Evolutionary conservation across 1,284 basidiomycete genomes (phyloP).

Genomic region (Leccinum fuscescens): DNA sequence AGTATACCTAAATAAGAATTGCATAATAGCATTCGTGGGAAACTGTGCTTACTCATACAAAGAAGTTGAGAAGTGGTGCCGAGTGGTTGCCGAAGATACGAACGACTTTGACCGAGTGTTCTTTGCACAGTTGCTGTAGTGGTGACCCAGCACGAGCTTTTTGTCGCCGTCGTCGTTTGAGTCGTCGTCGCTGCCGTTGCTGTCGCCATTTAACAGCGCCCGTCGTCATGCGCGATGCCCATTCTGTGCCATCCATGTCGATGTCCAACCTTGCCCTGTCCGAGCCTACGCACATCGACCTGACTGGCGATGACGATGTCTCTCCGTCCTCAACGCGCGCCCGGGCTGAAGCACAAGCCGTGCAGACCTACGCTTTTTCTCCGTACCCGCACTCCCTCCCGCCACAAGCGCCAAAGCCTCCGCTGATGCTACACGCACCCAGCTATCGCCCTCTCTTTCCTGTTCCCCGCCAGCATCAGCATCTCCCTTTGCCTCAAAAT

Average conservation of each 20-base stretch:
- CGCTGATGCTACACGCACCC: constrained; percentile 22
- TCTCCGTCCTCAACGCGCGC: constrained; percentile 23
- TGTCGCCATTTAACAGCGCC: constrained; percentile 2
- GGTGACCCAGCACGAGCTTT: neutral
- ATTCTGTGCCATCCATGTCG: constrained; percentile 25
- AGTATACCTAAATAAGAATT: neutral
- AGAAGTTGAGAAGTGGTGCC: constrained; percentile 17
- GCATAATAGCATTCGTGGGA: constrained; percentile 20
- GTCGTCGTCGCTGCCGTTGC: constrained; percentile 1
- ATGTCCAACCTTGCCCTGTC: constrained; percentile 36
- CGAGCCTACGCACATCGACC: constrained; percentile 52
- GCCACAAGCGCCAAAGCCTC: constrained; percentile 21
- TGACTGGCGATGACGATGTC: constrained; percentile 60
- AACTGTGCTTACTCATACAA: constrained; percentile 25
- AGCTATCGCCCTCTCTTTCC: constrained; percentile 50
- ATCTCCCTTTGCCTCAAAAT: constrained; percentile 21
- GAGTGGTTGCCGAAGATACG: constrained; percentile 31
- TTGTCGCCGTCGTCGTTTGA: constrained; percentile 1
- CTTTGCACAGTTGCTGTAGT: constrained; percentile 16
- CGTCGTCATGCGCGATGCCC: constrained; percentile 31
- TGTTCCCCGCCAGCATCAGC: constrained; percentile 31
- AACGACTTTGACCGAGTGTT: constrained; percentile 19
- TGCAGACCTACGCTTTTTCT: constrained; percentile 24
- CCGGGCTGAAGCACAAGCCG: constrained; percentile 38
- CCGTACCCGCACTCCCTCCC: constrained; percentile 18